Percentiles rank a stretch among this genome's conserved stretches.
phyloP scores from a whole-genome alignment of 106 monocot genomes.

The Vanilla planifolia region DNA sequence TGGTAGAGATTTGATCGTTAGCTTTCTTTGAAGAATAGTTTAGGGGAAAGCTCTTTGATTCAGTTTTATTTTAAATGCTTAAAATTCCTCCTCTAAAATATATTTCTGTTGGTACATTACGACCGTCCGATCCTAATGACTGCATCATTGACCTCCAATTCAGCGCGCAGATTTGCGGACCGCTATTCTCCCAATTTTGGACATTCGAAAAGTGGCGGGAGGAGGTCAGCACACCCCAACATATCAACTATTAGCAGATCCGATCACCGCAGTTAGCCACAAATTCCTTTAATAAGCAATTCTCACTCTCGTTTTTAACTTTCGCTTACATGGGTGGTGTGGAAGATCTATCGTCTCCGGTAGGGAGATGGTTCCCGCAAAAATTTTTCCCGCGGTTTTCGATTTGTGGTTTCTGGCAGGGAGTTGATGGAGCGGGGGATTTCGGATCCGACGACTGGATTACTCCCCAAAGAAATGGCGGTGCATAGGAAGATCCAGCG shows the following conservation, averaged over 20 bases:
- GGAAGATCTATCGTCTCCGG: no score
- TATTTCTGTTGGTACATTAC: not conserved
- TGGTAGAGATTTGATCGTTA: no score
- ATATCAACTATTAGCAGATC: not conserved
- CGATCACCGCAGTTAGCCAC: not conserved
- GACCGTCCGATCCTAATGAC: not conserved
- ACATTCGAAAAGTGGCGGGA: conserved; percentile 10
- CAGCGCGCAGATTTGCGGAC: no score
- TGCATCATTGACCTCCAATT: no score
- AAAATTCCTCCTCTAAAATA: no score
- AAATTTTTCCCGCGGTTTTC: no score
- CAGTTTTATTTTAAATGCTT: no score
- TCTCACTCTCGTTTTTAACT: not conserved
- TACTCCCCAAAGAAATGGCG: not conserved
- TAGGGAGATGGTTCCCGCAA: no score
- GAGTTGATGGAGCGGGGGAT: not conserved
- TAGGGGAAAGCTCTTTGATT: no score
- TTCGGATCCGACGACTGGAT: conserved; percentile 4
- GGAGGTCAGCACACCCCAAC: conserved; percentile 1
- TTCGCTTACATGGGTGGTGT: no score
- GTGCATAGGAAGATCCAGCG: not conserved
- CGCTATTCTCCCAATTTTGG: conserved; percentile 4
- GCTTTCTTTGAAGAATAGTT: no score
- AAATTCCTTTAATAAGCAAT: not conserved
- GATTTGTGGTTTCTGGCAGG: no score